A percentile compares a stretch with the other conserved stretches of the same genome.
phyloP scores from a whole-genome alignment of 2,329 filamentous ascomycete species.

The Calonectria henricotiae region DNA sequence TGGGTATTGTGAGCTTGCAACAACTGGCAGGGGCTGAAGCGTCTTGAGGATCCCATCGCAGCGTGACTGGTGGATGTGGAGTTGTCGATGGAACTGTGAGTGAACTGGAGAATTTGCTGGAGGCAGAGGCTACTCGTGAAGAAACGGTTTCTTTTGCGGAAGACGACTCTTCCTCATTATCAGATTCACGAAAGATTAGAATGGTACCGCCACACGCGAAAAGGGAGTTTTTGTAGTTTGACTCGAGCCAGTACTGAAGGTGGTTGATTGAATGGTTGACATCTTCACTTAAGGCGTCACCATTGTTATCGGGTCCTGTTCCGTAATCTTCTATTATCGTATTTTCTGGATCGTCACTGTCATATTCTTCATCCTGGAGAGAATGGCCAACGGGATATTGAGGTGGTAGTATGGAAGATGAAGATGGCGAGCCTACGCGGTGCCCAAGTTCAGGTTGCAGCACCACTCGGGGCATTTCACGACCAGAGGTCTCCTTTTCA shows the following conservation, averaged over 20 bases:
- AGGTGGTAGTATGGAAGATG: neutral
- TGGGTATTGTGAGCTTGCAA: neutral
- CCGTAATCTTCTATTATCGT: too few relatives aligned
- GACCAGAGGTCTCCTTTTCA: neutral
- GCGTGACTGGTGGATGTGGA: neutral
- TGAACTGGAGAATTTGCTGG: neutral
- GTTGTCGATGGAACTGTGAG: neutral
- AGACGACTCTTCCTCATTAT: neutral
- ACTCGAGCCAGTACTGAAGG: neutral
- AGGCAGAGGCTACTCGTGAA: neutral
- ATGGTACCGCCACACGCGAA: conserved; percentile 11
- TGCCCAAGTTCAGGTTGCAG: too few relatives aligned
- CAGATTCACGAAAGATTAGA: neutral
- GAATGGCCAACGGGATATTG: neutral
- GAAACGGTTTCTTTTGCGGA: neutral
- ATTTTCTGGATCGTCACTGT: neutral
- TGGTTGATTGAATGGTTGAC: neutral
- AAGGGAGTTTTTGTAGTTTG: neutral
- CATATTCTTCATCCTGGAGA: neutral
- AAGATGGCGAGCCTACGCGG: neutral
- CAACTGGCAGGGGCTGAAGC: neutral
- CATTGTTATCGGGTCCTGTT: neutral
- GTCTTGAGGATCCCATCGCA: conserved; percentile 5
- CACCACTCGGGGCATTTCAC: neutral
- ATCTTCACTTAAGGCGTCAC: neutral